These are phyloP conservation scores for Parastagonospora nodorum DNA, from an alignment of 2,329 filamentous ascomycete species.

Conservation along the genomic window DNA sequence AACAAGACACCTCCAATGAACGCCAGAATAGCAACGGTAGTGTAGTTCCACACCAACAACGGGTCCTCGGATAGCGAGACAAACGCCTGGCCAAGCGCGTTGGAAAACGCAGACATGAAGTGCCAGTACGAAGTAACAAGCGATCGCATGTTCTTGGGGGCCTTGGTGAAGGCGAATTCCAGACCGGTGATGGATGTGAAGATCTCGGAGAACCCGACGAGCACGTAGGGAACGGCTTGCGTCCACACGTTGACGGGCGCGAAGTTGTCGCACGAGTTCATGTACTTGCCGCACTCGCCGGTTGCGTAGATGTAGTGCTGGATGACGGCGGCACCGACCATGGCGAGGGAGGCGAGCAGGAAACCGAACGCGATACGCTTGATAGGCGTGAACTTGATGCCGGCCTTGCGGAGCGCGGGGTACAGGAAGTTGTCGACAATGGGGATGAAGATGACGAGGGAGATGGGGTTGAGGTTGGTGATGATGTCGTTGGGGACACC, in stretches of 20 bases:
- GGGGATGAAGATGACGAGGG: slow-evolving; percentile 60
- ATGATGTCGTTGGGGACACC: slow-evolving; percentile 63
- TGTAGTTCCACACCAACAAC: slow-evolving; percentile 74
- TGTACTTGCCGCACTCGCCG: slow-evolving; percentile 64
- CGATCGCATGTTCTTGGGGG: slow-evolving; percentile 79
- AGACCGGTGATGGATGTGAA: slow-evolving; percentile 66
- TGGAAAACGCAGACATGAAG: slow-evolving; percentile 71
- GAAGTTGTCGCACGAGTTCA: slow-evolving; percentile 58
- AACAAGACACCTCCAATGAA: slow-evolving; percentile 67
- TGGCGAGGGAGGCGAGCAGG: slow-evolving; percentile 52
- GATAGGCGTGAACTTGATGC: slow-evolving; percentile 58
- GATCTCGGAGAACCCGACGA: slow-evolving; percentile 63
- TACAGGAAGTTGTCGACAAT: slow-evolving; percentile 60
- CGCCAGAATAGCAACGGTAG: slow-evolving; percentile 64
- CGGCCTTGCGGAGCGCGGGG: slow-evolving; percentile 53
- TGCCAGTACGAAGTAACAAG: slow-evolving; percentile 72
- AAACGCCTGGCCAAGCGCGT: slow-evolving; percentile 73
- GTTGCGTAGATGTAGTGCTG: slow-evolving; percentile 68
- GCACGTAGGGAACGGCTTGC: slow-evolving; percentile 55
- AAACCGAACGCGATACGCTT: slow-evolving; percentile 60
- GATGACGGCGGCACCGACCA: slow-evolving; percentile 57
- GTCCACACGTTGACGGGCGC: slow-evolving; percentile 69
- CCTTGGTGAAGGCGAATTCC: slow-evolving; percentile 79
- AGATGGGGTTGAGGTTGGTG: slow-evolving; percentile 60
- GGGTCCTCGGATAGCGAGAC: slow-evolving; percentile 67